Base-by-base conservation (phyloP, 2,329 filamentous ascomycete genomes). In the Apiospora hydei region DNA sequence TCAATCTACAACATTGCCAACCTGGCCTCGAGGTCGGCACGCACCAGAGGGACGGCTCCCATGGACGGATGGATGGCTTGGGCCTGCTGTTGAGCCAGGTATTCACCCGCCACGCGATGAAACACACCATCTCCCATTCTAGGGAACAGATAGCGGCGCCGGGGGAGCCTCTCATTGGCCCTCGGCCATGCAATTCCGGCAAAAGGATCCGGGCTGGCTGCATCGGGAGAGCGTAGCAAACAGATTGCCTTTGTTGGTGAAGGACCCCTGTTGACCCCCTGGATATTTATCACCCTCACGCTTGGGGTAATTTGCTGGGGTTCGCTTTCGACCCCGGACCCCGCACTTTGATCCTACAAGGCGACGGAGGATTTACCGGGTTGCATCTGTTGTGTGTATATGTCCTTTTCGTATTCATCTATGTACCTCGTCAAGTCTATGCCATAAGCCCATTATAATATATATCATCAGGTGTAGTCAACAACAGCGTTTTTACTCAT, bases 221-320 rank as follows among this genome's bases (percentile, higher is more conserved):
- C 53, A 61, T 21, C 30, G 30, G 26, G 30, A 38, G 30, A 61
- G 53, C 11, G 38, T 61, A 61, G 53, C 53, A 61, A 34, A 10
- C 57, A 38, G 57, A 64, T 64, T 64, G 34, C 57, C 57, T 64
- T 64, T 64, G 30, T 64, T 64, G 57, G 57, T n/a, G 34, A n/a
- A 11, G 8, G 21, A 64, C 57, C 57, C 53, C 30, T 64, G 34
- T 41, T 64, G 30, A 61, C 16, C 30, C 53, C 53, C 53, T 61
- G 18, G 57, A 38, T 64, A 41, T 64, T 34, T 64, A 41, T 64
- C 57, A 41, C 53, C 18, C 30, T 34, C 53, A 26, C 11, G 24
- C 24, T 57, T 34, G 14, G 16, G 18, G 10, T 30, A 30, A 26
- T 53, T 30, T 53, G 4, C 24, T 30, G 49, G 24, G 49, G 24